A percentile compares a stretch with the other conserved stretches of the same genome.
Conservation (phyloP, 2,329 filamentous ascomycete species). For the Diplodia corticola region DNA sequence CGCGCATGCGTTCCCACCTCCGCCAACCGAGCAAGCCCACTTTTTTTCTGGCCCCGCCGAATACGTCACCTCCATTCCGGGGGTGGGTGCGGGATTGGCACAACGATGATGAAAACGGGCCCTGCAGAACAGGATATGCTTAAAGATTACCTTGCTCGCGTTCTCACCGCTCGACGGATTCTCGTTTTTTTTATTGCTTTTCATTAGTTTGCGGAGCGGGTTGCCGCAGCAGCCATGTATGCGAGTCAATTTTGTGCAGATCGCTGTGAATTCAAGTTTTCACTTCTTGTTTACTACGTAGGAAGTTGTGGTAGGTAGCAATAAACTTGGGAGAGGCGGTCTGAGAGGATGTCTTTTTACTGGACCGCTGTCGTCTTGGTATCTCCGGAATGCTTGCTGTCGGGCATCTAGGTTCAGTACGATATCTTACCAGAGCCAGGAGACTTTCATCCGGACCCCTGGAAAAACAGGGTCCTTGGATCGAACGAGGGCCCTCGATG, state of each 20-base stretch:
- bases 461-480: too few relatives aligned
- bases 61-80: not conserved
- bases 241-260: not conserved
- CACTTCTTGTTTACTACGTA: not conserved
- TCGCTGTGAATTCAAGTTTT: not conserved
- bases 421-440: too few relatives aligned
- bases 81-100: not conserved
- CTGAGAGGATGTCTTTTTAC: too few relatives aligned
- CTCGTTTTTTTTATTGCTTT: not conserved
- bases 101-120: not conserved
- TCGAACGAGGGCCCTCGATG: too few relatives aligned
- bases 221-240: not conserved
- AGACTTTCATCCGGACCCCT: too few relatives aligned
- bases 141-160: not conserved
- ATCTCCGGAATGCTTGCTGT: too few relatives aligned
- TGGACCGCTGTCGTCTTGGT: too few relatives aligned
- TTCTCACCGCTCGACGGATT: not conserved
- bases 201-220: not conserved
- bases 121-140: not conserved
- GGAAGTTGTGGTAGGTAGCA: not conserved
- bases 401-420: too few relatives aligned
- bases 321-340: not conserved
- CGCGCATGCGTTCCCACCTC: not conserved
- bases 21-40: not conserved
- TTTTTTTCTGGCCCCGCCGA: conserved; percentile 8